These are phyloP conservation scores for Aspergillus sp. DNA, from an alignment of 2,329 filamentous ascomycete genomes.

Conservation along the genomic window DNA sequence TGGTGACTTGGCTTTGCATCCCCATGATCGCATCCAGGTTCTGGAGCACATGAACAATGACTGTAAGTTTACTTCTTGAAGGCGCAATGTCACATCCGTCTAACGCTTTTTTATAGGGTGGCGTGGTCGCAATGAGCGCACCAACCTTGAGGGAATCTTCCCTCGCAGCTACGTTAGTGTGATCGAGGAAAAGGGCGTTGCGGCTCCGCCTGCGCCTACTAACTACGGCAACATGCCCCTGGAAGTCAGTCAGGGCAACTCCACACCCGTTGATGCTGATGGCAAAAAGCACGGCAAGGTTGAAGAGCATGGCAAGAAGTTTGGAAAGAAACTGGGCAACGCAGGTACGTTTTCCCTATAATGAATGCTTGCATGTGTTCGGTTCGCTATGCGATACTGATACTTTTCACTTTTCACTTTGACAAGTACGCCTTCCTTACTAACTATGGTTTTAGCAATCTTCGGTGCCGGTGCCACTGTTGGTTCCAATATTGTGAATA, in stretches of 20 bases:
- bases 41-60: conserved; percentile 93
- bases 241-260: conserved; percentile 60
- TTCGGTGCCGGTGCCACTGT: conserved; percentile 92
- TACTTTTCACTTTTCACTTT: neutral
- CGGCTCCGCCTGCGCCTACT: conserved; percentile 34
- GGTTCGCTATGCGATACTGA: neutral
- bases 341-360: conserved; percentile 39
- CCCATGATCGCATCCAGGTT: conserved; percentile 75
- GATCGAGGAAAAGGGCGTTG: conserved; percentile 57
- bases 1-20: conserved; percentile 75
- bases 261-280: conserved; percentile 34
- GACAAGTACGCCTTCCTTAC: neutral
- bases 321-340: conserved; percentile 89
- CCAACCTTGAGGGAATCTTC: conserved; percentile 86
- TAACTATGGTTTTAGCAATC: conserved; percentile 56
- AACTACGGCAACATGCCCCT: conserved; percentile 64
- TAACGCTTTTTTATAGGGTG: conserved; percentile 42
- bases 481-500: conserved; percentile 83
- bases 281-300: conserved; percentile 57
- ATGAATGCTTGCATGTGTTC: neutral
- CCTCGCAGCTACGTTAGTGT: conserved; percentile 81
- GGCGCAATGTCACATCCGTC: neutral
- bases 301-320: conserved; percentile 80
- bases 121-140: conserved; percentile 84
- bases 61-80: conserved; percentile 47